A percentile compares a stretch with the other conserved stretches of the same genome.
Conservation (phyloP, 208 protist species). For the Leishmania major region DNA sequence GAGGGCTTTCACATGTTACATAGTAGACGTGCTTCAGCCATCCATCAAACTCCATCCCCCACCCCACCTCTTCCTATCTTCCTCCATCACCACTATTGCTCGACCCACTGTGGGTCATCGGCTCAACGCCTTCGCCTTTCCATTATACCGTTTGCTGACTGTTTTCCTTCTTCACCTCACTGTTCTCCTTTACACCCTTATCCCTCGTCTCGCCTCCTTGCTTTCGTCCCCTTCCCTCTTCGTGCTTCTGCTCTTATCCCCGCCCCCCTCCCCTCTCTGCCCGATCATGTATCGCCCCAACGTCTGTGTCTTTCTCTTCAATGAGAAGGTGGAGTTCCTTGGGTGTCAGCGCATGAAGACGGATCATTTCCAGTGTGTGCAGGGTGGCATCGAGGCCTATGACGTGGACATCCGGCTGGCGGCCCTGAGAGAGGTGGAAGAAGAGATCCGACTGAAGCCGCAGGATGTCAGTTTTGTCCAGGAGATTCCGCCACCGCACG, state of each 20-base stretch:
- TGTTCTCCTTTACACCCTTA: not conserved
- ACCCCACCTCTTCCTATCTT: no score
- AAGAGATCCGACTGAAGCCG: constrained; percentile 70
- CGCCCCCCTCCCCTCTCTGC: not conserved
- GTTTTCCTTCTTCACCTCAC: no score
- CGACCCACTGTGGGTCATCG: not conserved
- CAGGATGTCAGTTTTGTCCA: constrained; percentile 60
- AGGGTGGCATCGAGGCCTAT: constrained; percentile 71
- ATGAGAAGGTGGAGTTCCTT: constrained; percentile 66
- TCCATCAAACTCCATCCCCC: not conserved
- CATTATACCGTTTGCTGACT: not conserved
- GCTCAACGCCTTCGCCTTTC: not conserved
- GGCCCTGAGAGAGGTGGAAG: constrained; percentile 67
- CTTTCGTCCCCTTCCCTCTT: not conserved
- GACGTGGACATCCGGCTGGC: constrained; percentile 61
- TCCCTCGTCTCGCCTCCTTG: not conserved
- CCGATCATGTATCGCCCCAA: constrained; percentile 75
- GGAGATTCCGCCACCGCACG: constrained; percentile 68
- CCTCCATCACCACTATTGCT: not conserved
- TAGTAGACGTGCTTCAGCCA: not conserved
- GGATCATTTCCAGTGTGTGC: constrained; percentile 65
- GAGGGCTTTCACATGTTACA: not conserved
- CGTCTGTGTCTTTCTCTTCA: constrained; percentile 79
- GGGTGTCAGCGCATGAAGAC: constrained; percentile 57
- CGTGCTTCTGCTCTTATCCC: not conserved